These are phyloP conservation scores for Zanthoxylum bungeanum DNA, from an alignment of 345 rosid species.

Conservation along the genomic window DNA sequence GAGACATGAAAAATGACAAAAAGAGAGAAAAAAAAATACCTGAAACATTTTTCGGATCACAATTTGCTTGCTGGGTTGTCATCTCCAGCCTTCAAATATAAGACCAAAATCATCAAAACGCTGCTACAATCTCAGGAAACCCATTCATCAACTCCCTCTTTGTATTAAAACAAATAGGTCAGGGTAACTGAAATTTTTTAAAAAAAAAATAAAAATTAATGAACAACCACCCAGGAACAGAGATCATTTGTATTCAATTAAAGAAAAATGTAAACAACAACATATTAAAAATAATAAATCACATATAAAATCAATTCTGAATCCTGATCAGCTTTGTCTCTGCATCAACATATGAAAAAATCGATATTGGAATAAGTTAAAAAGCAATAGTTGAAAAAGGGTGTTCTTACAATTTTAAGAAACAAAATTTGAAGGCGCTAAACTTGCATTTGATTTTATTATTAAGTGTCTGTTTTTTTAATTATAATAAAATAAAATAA, in stretches of 20 bases:
- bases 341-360: neutral
- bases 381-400: neutral
- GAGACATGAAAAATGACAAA: neutral
- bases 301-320: neutral
- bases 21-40: constrained; percentile 35
- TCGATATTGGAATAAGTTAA: neutral
- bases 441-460: too few relatives aligned
- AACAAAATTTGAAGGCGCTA: neutral
- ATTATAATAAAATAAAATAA: too few relatives aligned
- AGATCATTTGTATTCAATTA: neutral
- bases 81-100: constrained; percentile 31
- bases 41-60: constrained; percentile 31
- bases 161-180: constrained; percentile 16
- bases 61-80: constrained; percentile 52
- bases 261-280: neutral
- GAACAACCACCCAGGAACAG: neutral
- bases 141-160: constrained; percentile 22
- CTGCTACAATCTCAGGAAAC: constrained; percentile 19
- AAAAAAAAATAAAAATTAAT: neutral
- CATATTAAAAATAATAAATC: too few relatives aligned
- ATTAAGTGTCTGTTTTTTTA: too few relatives aligned
- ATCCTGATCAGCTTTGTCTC: neutral
- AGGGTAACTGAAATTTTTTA: constrained; percentile 10
- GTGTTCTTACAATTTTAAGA: neutral
- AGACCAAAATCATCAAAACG: constrained; percentile 23